Evolutionary conservation across 805 yeast genomes (phyloP), one percentile per base, ranked within the genome.

Genomic region (Lachancea sp.): DNA sequence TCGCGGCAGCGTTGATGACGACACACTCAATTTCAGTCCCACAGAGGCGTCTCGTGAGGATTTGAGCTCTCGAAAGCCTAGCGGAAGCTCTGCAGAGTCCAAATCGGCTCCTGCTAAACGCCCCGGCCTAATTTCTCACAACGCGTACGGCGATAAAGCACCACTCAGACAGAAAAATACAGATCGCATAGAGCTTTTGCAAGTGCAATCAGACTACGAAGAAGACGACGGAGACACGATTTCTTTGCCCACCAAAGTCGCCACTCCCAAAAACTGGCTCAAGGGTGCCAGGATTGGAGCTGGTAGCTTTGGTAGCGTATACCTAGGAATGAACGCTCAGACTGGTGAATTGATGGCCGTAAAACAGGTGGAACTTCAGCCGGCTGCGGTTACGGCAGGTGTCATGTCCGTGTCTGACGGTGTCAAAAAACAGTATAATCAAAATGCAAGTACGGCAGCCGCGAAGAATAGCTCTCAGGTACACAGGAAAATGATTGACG

Each of bases 311-410:
- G 99, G 98, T 27, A 81, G 87, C 1, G 99, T 93, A 1, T 90
- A 84, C 50, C 68, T 93, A 31, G 99, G 97, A 0, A 80, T 93
- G 81, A 87, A 90, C 60, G 85, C 95, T 1, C 66, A 82, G 29
- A 89, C 95, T 0, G 99, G 99, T 36, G 98, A 89, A 60, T 71
- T 93, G 42, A 87, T 91, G 95, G 99, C 98, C 1, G 96, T 93
- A 16, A 93, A 93, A 59, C 96, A 90, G 62, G 96, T 93, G 1
- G 84, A 82, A 38, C 61, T 90, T 15, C 82, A 85, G 1, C 67
- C 69, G 2, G 53, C 62, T 20, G 63, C 68, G 30, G 69, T 70
- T 49, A 56, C 64, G 48, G 46, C 73, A 58, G 49, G 55, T 41
- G 42, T 51, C 45, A 38, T 42, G 22, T 41, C 47, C 13, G 49